These are phyloP conservation scores for Angomonas deanei DNA, from an alignment of 208 protist species.

Conservation along the genomic window DNA sequence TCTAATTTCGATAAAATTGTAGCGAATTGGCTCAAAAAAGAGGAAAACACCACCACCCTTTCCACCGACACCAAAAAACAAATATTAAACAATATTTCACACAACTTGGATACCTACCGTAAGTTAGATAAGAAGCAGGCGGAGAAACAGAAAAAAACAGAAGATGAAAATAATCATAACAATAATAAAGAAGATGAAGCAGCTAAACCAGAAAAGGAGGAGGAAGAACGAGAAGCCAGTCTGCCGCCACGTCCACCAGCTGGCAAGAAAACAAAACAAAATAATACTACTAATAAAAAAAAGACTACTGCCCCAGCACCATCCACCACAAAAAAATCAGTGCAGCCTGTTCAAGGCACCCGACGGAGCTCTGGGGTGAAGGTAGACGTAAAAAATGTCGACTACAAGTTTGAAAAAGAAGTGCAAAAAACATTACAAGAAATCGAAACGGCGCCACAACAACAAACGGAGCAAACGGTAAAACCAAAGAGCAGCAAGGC, in stretches of 20 bases:
- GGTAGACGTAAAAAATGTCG: slow-evolving; percentile 18
- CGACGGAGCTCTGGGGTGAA: background rate
- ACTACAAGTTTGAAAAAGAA: slow-evolving; percentile 37
- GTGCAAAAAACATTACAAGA: slow-evolving; percentile 20
- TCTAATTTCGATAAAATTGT: slow-evolving; percentile 73
- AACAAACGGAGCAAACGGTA: background rate
- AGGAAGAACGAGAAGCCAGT: slow-evolving; percentile 8
- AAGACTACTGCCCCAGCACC: too few relatives aligned
- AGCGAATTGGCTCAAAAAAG: slow-evolving; percentile 30
- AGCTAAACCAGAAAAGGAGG: slow-evolving; percentile 11
- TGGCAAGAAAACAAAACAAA: too few relatives aligned
- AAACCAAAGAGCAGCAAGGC: background rate
- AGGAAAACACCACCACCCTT: slow-evolving; percentile 15
- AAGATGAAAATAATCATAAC: too few relatives aligned
- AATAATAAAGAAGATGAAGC: slow-evolving; percentile 13
- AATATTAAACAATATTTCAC: slow-evolving; percentile 41
- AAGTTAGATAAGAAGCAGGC: slow-evolving; percentile 20
- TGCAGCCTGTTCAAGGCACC: background rate
- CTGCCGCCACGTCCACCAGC: background rate
- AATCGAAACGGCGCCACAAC: slow-evolving; percentile 1
- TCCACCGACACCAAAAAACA: slow-evolving; percentile 23
- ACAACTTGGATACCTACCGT: slow-evolving; percentile 43
- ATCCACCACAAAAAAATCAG: too few relatives aligned
- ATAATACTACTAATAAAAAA: too few relatives aligned
- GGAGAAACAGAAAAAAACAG: background rate